Evolutionary conservation across 495 filamentous ascomycete genomes (phyloP).

Genomic region (Aspergillus ellipticus): DNA sequence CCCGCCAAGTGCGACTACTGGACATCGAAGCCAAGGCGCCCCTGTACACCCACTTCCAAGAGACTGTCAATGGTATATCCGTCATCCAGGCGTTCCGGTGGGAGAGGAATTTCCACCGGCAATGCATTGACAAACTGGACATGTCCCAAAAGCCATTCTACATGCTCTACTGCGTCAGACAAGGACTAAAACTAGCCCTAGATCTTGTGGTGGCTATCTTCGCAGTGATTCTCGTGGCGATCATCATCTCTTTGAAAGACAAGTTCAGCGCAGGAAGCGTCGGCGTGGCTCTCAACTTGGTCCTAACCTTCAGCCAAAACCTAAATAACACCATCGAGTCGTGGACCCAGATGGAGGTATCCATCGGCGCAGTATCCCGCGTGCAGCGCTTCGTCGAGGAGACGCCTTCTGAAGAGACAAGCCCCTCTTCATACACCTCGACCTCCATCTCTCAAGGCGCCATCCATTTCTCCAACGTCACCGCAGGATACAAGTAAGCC

Average conservation of each 20-base stretch:
- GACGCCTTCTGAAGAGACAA: slow-evolving; percentile 28
- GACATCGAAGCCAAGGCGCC: slow-evolving; percentile 57
- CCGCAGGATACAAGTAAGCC: slow-evolving; percentile 20
- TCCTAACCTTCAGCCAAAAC: slow-evolving; percentile 50
- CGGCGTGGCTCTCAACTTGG: slow-evolving; percentile 62
- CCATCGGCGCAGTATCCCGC: slow-evolving; percentile 47
- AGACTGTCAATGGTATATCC: slow-evolving; percentile 59
- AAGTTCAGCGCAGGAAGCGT: slow-evolving; percentile 50
- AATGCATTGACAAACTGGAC: slow-evolving; percentile 56
- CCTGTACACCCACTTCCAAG: slow-evolving; percentile 69
- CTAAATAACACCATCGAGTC: slow-evolving; percentile 26
- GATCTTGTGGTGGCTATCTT: slow-evolving; percentile 56
- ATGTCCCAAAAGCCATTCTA: slow-evolving; percentile 52
- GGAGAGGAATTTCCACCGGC: slow-evolving; percentile 20
- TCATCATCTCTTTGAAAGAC: slow-evolving; percentile 37
- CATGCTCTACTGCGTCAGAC: slow-evolving; percentile 60
- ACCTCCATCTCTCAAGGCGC: slow-evolving; percentile 20
- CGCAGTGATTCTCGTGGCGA: slow-evolving; percentile 45
- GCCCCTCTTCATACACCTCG: slow-evolving; percentile 14
- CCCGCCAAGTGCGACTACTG: slow-evolving; percentile 53
- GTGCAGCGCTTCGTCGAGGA: slow-evolving; percentile 34
- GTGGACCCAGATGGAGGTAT: slow-evolving; percentile 54
- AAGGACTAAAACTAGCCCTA: slow-evolving; percentile 68
- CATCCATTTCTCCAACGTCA: slow-evolving; percentile 22
- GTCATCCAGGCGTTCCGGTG: slow-evolving; percentile 73